A percentile compares a stretch with the other conserved stretches of the same genome.
Evolutionary conservation across 768 basidiomycete species (phyloP).

Genomic region (Coprinopsis cinerea): DNA sequence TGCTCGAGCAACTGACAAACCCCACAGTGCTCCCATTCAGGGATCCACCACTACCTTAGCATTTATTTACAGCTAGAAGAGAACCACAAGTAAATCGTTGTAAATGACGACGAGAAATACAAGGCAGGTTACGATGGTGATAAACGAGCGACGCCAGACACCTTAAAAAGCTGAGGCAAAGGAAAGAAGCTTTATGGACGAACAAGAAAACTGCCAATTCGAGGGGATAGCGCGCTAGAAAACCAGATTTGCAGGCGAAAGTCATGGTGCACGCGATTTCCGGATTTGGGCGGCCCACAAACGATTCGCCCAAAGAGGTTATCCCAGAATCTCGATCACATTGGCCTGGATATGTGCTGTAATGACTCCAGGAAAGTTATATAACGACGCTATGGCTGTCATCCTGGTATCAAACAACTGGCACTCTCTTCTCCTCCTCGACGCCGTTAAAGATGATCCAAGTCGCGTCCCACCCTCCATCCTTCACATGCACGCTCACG

Average conservation of each 20-base stretch:
- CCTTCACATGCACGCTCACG: slow-evolving; percentile 34
- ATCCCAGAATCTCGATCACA: slow-evolving; percentile 26
- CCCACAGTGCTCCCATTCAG: neutral
- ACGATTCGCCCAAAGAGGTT: slow-evolving; percentile 33
- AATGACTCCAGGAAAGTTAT: slow-evolving; percentile 20
- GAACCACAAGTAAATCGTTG: neutral
- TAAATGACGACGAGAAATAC: slow-evolving; percentile 15
- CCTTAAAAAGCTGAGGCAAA: neutral
- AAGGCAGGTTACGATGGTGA: slow-evolving; percentile 25
- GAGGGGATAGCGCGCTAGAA: slow-evolving; percentile 13
- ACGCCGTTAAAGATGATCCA: slow-evolving; percentile 34
- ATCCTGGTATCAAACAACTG: neutral
- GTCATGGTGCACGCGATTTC: slow-evolving; percentile 15
- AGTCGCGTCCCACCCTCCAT: slow-evolving; percentile 38
- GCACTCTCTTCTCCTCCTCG: neutral
- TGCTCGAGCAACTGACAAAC: neutral
- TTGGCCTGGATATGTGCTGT: slow-evolving; percentile 18
- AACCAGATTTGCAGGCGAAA: slow-evolving; percentile 13
- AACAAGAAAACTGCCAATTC: slow-evolving; percentile 25
- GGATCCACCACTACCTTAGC: neutral
- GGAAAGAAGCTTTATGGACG: slow-evolving; percentile 8
- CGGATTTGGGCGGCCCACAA: slow-evolving; percentile 29
- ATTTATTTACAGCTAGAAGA: neutral
- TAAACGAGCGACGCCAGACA: neutral
- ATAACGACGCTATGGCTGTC: slow-evolving; percentile 8